Base-by-base conservation (phyloP, 2,329 filamentous ascomycete species). In the Alternaria tenuissima region DNA sequence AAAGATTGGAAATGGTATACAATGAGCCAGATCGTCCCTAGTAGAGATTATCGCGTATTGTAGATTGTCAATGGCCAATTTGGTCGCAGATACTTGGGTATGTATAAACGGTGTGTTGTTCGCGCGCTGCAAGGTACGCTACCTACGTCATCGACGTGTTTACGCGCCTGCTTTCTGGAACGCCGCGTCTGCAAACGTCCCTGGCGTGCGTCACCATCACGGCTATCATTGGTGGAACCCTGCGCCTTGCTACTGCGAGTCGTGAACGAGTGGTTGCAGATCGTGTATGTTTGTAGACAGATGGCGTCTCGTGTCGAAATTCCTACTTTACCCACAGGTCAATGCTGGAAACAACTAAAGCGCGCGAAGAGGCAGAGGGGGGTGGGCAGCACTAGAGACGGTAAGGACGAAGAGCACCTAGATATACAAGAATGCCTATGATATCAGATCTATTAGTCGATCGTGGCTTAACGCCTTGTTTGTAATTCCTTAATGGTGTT, bases 61-160 rank as follows among this genome's bases (percentile, higher is more conserved):
- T 39, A 26, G 26, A 51, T 18, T 54, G 42, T 36, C 39, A 53
- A 55, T 46, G 44, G 52, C 44, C 7, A 39, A 20, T 48, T 26
- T 16, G 28, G 46, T 42, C 18, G 7, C 44, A 32, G 16, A 52
- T 42, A 32, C 11, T 11, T 30, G 4, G 28, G 28, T 36, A 36
- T 52, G 48, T 62, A 52, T 46, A 58, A 43, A 54, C 20, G 43
- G 32, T 53, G 41, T 59, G 39, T 55, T 62, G 53, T 53, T 66
- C 48, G 54, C 39, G 49, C 48, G 54, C 44, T 53, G 39, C 55
- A 59, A 48, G 46, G 22, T 47, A 38, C 34, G 36, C n/a, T 47
- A 52, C 24, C 52, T 65, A 65, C 63, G 63, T 65, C 63, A 65
- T 65, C 36, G 38, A 16, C 59, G 49, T 52, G 49, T 55, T 51